These are phyloP conservation scores for Lasiodiplodia citricola DNA, from an alignment of 2,329 filamentous ascomycete species.

Conservation along the genomic window DNA sequence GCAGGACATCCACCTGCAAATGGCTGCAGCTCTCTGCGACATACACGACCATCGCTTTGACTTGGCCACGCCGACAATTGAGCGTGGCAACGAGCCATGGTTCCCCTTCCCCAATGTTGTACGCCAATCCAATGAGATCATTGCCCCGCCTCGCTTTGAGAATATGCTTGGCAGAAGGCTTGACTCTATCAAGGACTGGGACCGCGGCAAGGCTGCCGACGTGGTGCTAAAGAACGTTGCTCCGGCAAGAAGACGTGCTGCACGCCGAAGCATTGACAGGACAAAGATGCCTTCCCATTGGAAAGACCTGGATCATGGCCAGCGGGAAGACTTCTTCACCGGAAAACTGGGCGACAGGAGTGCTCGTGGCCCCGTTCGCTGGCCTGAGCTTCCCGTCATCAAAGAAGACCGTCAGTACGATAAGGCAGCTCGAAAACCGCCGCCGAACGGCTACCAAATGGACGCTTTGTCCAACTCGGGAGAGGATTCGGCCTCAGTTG, in stretches of 20 bases:
- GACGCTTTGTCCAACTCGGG: slow-evolving; percentile 17
- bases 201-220: neutral
- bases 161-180: slow-evolving; percentile 6
- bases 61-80: neutral
- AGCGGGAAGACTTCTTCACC: neutral
- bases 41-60: slow-evolving; percentile 16
- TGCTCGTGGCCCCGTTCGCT: slow-evolving; percentile 8
- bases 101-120: slow-evolving; percentile 22
- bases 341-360: neutral
- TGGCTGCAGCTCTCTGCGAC: neutral
- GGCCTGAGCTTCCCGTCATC: slow-evolving; percentile 9
- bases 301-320: neutral
- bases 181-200: slow-evolving; percentile 9
- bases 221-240: neutral
- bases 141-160: neutral
- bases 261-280: neutral
- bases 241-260: neutral
- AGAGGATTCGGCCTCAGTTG: slow-evolving; percentile 16
- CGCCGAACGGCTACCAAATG: slow-evolving; percentile 11
- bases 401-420: slow-evolving; percentile 11
- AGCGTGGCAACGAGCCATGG: slow-evolving; percentile 20
- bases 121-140: slow-evolving; percentile 3
- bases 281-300: neutral
- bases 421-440: slow-evolving; percentile 10
- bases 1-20: slow-evolving; percentile 10